These are phyloP conservation scores for Mycena pura DNA, from an alignment of 768 basidiomycete species.

Conservation along the genomic window DNA sequence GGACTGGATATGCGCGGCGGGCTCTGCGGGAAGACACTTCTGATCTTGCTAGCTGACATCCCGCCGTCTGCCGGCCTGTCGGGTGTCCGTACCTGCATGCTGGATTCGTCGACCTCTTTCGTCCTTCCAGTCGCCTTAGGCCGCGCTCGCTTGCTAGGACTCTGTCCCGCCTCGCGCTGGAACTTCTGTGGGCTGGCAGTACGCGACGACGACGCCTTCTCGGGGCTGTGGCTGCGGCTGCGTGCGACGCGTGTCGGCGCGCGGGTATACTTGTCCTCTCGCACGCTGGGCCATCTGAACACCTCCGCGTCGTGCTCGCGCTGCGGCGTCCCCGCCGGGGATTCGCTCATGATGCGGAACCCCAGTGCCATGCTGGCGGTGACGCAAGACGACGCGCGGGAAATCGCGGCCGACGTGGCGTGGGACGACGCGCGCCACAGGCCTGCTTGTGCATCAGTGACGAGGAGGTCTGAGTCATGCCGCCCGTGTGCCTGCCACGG, in stretches of 20 bases:
- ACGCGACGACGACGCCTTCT: constrained; percentile 21
- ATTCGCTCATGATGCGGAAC: constrained; percentile 51
- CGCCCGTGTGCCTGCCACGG: constrained; percentile 22
- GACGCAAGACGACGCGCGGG: constrained; percentile 22
- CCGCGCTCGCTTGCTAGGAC: constrained; percentile 2
- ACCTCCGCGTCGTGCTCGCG: constrained; percentile 22
- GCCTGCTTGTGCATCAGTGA: constrained; percentile 23
- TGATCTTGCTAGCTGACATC: constrained; percentile 5
- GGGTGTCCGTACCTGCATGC: not conserved
- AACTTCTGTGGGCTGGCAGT: constrained; percentile 13
- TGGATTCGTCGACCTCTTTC: not conserved
- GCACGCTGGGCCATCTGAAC: constrained; percentile 25
- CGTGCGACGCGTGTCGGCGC: constrained; percentile 40
- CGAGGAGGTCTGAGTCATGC: constrained; percentile 24
- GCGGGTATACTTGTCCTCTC: constrained; percentile 48
- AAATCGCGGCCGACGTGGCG: constrained; percentile 21
- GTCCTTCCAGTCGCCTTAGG: not conserved
- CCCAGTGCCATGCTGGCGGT: constrained; percentile 41
- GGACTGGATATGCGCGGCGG: constrained; percentile 23
- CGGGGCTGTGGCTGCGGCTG: constrained; percentile 35
- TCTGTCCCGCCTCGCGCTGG: constrained; percentile 3
- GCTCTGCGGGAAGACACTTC: constrained; percentile 17
- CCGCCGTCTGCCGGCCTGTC: too few species aligned
- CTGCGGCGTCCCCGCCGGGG: constrained; percentile 30
- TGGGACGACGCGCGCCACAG: constrained; percentile 20